phyloP scores from a whole-genome alignment of 768 basidiomycete species.

The Mycena floridula region DNA sequence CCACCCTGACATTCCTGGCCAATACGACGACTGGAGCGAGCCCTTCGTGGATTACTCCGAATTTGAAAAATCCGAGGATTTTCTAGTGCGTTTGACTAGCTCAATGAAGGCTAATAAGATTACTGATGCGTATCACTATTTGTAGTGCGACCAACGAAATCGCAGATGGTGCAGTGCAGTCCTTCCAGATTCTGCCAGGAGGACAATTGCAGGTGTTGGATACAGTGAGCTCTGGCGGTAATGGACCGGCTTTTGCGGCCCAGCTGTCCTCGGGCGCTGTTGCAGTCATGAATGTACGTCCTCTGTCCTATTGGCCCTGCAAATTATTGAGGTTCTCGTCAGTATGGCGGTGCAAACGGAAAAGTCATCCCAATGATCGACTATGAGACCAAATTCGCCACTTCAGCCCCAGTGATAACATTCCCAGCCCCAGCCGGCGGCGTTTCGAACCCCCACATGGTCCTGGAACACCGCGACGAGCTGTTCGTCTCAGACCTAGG shows the following conservation, averaged over 20 bases:
- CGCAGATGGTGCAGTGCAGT: slow-evolving; percentile 39
- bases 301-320: background rate
- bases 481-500: slow-evolving; percentile 60
- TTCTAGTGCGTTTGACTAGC: slow-evolving; percentile 42
- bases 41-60: slow-evolving; percentile 53
- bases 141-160: slow-evolving; percentile 52
- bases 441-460: slow-evolving; percentile 58
- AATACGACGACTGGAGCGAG: slow-evolving; percentile 41
- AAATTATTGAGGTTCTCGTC: background rate
- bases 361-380: slow-evolving; percentile 25
- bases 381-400: slow-evolving; percentile 29
- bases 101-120: slow-evolving; percentile 1
- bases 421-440: slow-evolving; percentile 37
- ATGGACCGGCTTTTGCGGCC: slow-evolving; percentile 42
- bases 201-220: slow-evolving; percentile 36
- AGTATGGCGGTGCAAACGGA: slow-evolving; percentile 33
- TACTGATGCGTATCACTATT: too few species aligned
- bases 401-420: slow-evolving; percentile 30
- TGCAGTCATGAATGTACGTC: slow-evolving; percentile 36
- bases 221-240: slow-evolving; percentile 40
- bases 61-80: slow-evolving; percentile 47
- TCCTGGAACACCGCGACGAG: slow-evolving; percentile 42
- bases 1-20: slow-evolving; percentile 36
- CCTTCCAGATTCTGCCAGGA: slow-evolving; percentile 38
- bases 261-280: slow-evolving; percentile 49